Percentiles rank a stretch among this genome's conserved stretches.
phyloP scores from a whole-genome alignment of 2,329 filamentous ascomycete species.

The Exutisphaerella laricina region DNA sequence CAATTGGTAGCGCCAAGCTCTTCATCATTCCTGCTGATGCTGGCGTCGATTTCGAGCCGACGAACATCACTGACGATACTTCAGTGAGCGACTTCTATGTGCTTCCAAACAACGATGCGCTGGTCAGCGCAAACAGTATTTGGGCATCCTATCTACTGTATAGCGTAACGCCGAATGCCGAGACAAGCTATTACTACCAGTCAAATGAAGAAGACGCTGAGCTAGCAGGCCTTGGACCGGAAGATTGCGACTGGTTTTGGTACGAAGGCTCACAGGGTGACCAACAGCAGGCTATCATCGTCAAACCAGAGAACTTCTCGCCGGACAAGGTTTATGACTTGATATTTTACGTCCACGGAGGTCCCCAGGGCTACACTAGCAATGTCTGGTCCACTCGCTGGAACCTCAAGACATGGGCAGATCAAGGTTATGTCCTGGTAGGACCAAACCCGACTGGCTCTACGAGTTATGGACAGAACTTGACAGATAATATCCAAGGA shows the following conservation, averaged over 20 bases:
- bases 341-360: conserved; percentile 30
- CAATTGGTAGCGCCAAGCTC: conserved; percentile 20
- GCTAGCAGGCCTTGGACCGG: conserved; percentile 21
- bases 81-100: conserved; percentile 22
- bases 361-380: conserved; percentile 27
- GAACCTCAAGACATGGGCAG: conserved; percentile 29
- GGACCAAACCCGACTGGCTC: conserved; percentile 29
- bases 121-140: conserved; percentile 19
- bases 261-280: conserved; percentile 26
- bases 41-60: conserved; percentile 19
- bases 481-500: conserved; percentile 26
- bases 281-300: conserved; percentile 21
- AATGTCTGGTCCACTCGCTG: conserved; percentile 28
- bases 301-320: conserved; percentile 26
- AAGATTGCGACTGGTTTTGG: conserved; percentile 20
- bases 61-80: conserved; percentile 23
- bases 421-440: conserved; percentile 32
- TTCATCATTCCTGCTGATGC: conserved; percentile 24
- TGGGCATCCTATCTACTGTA: conserved; percentile 24
- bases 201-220: conserved; percentile 22
- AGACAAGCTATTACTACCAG: conserved; percentile 22
- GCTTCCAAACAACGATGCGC: conserved; percentile 19
- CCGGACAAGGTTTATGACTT: conserved; percentile 25
- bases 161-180: conserved; percentile 13
- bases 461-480: conserved; percentile 28